These are phyloP conservation scores for Boechera divaricarpa DNA, from an alignment of 345 rosid species.

Conservation along the genomic window DNA sequence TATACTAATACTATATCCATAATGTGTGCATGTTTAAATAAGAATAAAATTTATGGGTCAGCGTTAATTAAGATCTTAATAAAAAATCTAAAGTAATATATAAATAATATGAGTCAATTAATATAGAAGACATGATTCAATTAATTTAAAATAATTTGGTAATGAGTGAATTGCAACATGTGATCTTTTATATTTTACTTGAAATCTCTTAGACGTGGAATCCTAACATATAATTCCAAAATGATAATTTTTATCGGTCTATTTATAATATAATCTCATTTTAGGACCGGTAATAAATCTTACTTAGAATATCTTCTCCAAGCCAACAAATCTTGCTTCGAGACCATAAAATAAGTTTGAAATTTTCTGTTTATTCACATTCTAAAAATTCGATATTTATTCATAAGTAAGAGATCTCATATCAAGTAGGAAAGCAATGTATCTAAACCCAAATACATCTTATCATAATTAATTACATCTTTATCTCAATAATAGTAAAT, in stretches of 20 bases:
- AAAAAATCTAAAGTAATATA: background rate
- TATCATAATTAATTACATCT: background rate
- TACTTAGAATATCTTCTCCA: background rate
- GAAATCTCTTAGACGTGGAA: background rate
- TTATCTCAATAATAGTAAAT: background rate
- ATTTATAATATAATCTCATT: background rate
- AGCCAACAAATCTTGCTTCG: no score
- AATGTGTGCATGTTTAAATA: background rate
- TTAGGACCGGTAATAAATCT: background rate
- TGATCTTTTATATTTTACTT: background rate
- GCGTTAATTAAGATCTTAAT: background rate
- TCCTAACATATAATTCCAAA: no score
- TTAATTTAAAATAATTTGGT: background rate
- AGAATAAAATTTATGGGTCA: background rate
- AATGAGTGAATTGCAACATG: background rate
- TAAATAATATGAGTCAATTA: no score
- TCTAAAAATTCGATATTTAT: no score
- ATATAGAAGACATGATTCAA: background rate
- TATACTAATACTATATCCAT: background rate
- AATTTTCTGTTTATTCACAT: no score
- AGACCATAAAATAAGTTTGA: no score
- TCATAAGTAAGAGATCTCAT: no score
- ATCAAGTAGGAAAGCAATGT: no score
- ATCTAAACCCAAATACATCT: no score
- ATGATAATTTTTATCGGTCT: background rate